Percentiles rank a stretch among this genome's conserved stretches.
Conservation (phyloP, 139 green algal species). For the Penium margaritaceum region DNA sequence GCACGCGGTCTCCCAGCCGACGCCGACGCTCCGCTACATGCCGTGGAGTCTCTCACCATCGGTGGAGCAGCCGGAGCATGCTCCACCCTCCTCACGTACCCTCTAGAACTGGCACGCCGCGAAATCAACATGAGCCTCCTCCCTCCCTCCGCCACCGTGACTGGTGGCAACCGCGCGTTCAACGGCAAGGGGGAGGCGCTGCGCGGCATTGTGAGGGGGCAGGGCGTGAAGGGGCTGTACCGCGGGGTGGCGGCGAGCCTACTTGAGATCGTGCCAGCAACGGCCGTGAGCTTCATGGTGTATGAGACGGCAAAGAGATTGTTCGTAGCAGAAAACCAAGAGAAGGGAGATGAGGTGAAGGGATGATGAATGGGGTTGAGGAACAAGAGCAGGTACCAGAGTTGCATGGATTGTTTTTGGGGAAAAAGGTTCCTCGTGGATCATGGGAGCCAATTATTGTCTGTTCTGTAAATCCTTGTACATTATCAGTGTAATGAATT, state of each 20-base stretch:
- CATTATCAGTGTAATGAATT: too few species aligned
- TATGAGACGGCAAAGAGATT: conserved; percentile 82
- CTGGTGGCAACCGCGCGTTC: not conserved
- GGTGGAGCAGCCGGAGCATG: not conserved
- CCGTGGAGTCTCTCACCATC: too few species aligned
- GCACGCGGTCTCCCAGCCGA: not conserved
- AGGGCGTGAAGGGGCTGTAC: conserved; percentile 79
- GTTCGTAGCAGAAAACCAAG: not conserved
- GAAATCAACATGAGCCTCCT: conserved; percentile 8
- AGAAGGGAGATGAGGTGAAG: not conserved
- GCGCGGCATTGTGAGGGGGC: conserved; percentile 52
- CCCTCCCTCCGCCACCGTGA: not conserved
- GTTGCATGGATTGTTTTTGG: too few species aligned
- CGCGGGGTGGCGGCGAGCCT: conserved; percentile 49
- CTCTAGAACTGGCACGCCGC: not conserved
- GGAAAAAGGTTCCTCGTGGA: too few species aligned
- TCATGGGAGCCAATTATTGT: too few species aligned
- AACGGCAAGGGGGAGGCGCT: not conserved
- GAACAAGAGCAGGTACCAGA: too few species aligned
- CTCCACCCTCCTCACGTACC: not conserved
- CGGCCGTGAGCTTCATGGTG: conserved; percentile 86
- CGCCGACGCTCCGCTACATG: too few species aligned
- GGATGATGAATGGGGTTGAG: not conserved
- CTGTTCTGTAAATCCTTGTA: too few species aligned
- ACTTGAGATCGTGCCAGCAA: conserved; percentile 69